Percentiles rank a stretch among this genome's conserved stretches.
These are phyloP conservation scores for Jasminum sambac DNA, from an alignment of 257 asterid genomes.

Conservation along the genomic window DNA sequence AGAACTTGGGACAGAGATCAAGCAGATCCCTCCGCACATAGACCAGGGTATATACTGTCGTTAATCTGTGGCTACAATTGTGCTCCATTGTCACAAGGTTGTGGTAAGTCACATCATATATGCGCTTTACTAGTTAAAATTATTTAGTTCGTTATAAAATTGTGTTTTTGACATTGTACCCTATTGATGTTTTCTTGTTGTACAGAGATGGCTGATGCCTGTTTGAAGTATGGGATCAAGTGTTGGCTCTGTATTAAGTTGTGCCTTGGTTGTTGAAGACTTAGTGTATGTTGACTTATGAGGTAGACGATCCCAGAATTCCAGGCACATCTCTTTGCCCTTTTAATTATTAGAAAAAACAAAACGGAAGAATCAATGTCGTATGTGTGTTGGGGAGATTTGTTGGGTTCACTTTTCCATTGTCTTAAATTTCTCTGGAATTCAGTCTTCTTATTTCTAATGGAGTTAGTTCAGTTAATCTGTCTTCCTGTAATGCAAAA, in stretches of 20 bases:
- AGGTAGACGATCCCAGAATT: background rate
- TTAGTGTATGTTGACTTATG: background rate
- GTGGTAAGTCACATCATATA: conserved; percentile 34
- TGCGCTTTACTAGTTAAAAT: background rate
- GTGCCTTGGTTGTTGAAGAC: background rate
- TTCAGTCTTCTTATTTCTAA: background rate
- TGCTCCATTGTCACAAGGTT: conserved; percentile 18
- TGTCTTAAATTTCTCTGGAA: background rate
- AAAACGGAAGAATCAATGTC: background rate
- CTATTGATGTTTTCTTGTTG: background rate
- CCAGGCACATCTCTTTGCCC: background rate
- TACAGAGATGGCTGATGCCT: background rate
- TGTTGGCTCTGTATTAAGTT: background rate
- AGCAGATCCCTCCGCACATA: conserved; percentile 87
- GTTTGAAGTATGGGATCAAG: background rate
- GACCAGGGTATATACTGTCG: conserved; percentile 77
- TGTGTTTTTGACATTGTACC: background rate
- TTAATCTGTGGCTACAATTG: conserved; percentile 36
- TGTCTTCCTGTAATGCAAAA: background rate
- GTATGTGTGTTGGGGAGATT: background rate
- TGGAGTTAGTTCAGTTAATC: background rate
- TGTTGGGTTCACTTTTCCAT: background rate
- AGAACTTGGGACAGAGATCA: conserved; percentile 88
- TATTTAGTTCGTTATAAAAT: background rate
- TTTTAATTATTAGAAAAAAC: background rate